Base-by-base conservation (phyloP, 306 rosid genomes). In the Albizia julibrissin region DNA sequence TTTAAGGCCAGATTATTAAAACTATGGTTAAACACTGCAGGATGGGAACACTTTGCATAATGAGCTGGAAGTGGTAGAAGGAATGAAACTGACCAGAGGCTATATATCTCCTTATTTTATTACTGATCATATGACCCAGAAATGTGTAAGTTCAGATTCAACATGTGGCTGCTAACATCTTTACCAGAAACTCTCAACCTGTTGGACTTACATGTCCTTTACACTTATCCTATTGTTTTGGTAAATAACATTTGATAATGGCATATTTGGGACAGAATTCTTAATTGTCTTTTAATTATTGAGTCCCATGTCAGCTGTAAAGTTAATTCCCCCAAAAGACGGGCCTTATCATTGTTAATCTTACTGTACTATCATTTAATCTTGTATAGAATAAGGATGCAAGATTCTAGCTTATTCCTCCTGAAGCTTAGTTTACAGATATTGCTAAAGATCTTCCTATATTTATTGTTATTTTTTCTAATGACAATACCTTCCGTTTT, bases 61-160 rank as follows among this genome's bases (percentile, higher is more conserved):
- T 59, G 98, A 92, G 89, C 77, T 93, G 92, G 98, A 95, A 89
- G 97, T 95, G 70, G 97, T 95, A 74, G 98, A 95, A 90, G 99
- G 98, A 88, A 92, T 95, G 99, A 93, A 93, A 90, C 89, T 93
- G 21, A 84, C 79, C 69, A 82, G 98, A 87, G 99, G 98, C 54
- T 93, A 89, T 58, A 89, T 95, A 78, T 93, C 99, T 87, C 98
- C 99, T 70, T 92, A 95, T 85, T 95, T 95, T 88, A 82, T 95
- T 65, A 93, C 91, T 61, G 92, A 95, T 84, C 94, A 85, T 82
- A 93, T 87, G 90, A 91, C 91, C 72, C 99, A 85, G 81, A 95
- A 92, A 87, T 95, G 99, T 89, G 99, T 95, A 92, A 89, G 98
- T 77, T 69, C 29, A 27, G 16, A 79, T 64, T 66, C 69, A 27